Base-by-base conservation (phyloP, 306 rosid species). In the Rosa lucieae region DNA sequence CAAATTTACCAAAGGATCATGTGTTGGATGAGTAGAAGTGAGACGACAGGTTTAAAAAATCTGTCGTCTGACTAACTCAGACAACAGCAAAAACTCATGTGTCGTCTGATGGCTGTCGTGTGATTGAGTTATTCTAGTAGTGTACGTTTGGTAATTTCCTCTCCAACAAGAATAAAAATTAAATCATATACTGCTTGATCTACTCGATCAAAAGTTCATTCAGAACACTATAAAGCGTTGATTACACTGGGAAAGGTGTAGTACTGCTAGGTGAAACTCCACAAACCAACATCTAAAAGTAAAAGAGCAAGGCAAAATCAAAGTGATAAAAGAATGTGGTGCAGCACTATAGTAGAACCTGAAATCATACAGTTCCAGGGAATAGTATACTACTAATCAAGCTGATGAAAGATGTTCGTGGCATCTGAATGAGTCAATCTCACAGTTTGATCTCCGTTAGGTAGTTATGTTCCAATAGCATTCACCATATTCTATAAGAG, bases 351-450 rank as follows among this genome's bases (percentile, higher is more conserved):
- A 42, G 87, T 67, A 81, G 86, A 87, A 67, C 87, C 93, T 77
- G 89, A 90, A 76, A 93, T 91, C 88, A 91, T 87, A 93, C 91
- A 91, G 82, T 88, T 93, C 98, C 98, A 93, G 43, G 93, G 87
- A 63, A 85, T 88, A 80, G 90, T 40, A 68, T 15, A 51, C 20
- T 4, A 17, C n/a, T 51, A 51, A 51, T 51, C 56, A 51, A 15
- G n/a, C 56, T 51, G 56, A 51, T 51, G 15, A 51, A 51, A 51
- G 2, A 51, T 51, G 56, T 15, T 51, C 56, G 5, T 14, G 56
- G 56, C n/a, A 15, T 51, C 20, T 5, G n/a, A 5, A 14, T 14
- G 56, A 15, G 6, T 15, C n/a, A 14, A 51, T 51, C 56, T 51
- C 53, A 48, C 18, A 48, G 17, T 48, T 11, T 48, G 53, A 48